Percentiles rank a stretch among this genome's conserved stretches.
phyloP scores from a whole-genome alignment of 441 rosid species.

The Omphalea diandra region DNA sequence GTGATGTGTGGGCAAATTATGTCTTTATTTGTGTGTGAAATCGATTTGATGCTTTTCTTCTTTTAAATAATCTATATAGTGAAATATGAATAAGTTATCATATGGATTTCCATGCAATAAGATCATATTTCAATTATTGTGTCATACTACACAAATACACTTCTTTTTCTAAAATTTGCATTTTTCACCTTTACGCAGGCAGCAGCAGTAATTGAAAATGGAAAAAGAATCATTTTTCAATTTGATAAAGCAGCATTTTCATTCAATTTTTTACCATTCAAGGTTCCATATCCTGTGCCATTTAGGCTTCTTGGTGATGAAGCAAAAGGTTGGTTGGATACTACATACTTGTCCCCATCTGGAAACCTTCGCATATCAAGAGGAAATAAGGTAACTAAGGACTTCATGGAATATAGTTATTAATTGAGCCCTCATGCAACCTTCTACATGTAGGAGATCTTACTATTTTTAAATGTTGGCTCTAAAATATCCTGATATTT shows the following conservation, averaged over 20 bases:
- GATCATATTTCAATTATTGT: neutral
- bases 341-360: conserved; percentile 72
- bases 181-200: conserved; percentile 44
- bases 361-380: conserved; percentile 90
- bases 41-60: neutral
- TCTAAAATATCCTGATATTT: neutral
- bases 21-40: neutral
- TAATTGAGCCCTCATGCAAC: neutral
- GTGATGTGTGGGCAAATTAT: neutral
- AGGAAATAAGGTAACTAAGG: conserved; percentile 77
- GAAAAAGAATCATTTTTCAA: conserved; percentile 61
- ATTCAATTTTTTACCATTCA: conserved; percentile 76
- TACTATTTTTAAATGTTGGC: neutral
- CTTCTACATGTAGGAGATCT: neutral
- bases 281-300: conserved; percentile 95
- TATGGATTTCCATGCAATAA: neutral
- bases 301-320: conserved; percentile 96
- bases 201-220: conserved; percentile 64
- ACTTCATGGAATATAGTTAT: conserved; percentile 8
- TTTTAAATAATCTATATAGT: neutral
- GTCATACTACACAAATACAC: neutral
- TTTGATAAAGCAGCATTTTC: conserved; percentile 84
- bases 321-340: conserved; percentile 94
- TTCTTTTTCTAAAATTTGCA: neutral
- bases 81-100: neutral